Evolutionary conservation across 108 stramenopile species (phyloP).

Genomic region (Conticribra weissflogii): DNA sequence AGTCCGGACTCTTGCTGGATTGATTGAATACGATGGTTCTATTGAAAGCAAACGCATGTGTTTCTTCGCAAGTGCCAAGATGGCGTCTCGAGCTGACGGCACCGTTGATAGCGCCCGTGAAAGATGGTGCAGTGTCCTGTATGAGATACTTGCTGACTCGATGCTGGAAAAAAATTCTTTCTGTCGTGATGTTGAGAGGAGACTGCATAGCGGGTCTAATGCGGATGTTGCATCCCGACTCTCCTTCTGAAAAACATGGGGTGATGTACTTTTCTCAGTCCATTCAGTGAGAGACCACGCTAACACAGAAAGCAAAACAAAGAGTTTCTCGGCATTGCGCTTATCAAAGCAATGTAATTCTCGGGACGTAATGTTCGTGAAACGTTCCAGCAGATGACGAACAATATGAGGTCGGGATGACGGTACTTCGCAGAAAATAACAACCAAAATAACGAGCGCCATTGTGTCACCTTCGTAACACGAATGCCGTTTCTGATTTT

Average conservation of each 20-base stretch:
- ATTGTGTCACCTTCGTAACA: no score
- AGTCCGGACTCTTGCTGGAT: slow-evolving; percentile 1
- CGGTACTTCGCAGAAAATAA: slow-evolving; percentile 43
- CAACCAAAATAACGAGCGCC: slow-evolving; percentile 38
- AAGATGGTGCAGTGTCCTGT: slow-evolving; percentile 19
- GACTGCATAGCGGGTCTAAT: slow-evolving; percentile 34
- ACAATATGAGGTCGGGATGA: slow-evolving; percentile 39
- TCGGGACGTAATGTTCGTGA: slow-evolving; percentile 15
- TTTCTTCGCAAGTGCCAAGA: slow-evolving; percentile 40
- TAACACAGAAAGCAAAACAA: slow-evolving; percentile 25
- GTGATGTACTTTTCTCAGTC: slow-evolving; percentile 12
- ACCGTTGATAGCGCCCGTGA: slow-evolving; percentile 25
- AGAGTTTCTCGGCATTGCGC: slow-evolving; percentile 7
- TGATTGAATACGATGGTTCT: neutral
- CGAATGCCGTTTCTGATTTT: no score
- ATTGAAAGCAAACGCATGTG: slow-evolving; percentile 11
- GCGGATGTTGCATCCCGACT: slow-evolving; percentile 2
- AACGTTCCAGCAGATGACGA: slow-evolving; percentile 28
- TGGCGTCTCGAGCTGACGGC: slow-evolving; percentile 28
- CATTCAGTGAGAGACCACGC: slow-evolving; percentile 33
- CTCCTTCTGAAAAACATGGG: slow-evolving; percentile 10
- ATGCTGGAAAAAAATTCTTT: neutral
- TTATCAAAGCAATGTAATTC: slow-evolving; percentile 1
- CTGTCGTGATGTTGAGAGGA: slow-evolving; percentile 25
- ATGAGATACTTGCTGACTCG: slow-evolving; percentile 20